phyloP scores from a whole-genome alignment of 371 early-diverging fungal genomes.

The Mortierella sp. region DNA sequence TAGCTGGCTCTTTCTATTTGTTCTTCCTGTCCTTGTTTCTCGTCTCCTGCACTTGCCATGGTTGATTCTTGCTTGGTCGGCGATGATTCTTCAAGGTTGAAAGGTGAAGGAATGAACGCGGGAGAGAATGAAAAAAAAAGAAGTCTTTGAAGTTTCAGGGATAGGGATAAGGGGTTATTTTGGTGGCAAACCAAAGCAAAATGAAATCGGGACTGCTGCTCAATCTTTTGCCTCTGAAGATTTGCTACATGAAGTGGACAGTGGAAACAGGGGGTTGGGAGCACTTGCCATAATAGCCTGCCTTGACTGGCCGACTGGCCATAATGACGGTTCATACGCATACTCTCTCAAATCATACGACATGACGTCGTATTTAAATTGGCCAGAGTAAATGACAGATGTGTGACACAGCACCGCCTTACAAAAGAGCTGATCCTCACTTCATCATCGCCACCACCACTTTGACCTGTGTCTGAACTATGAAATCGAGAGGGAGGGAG shows the following conservation, averaged over 20 bases:
- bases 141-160: background rate
- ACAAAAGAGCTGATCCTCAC: too few species aligned
- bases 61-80: background rate
- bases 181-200: slow-evolving; percentile 14
- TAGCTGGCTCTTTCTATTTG: background rate
- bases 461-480: too few species aligned
- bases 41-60: background rate
- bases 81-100: background rate
- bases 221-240: background rate
- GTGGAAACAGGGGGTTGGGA: background rate
- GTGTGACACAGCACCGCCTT: too few species aligned
- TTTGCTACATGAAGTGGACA: too few species aligned
- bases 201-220: background rate
- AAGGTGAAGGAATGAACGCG: background rate
- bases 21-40: background rate
- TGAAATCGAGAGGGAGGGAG: too few species aligned
- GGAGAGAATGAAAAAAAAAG: background rate
- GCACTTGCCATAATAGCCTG: too few species aligned
- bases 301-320: too few species aligned
- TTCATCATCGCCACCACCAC: too few species aligned
- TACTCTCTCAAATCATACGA: too few species aligned
- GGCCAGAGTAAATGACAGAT: too few species aligned
- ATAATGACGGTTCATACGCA: too few species aligned
- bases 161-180: background rate
- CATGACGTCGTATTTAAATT: too few species aligned